Base-by-base conservation (phyloP, 1,284 basidiomycete species). In the Boletus sp. region DNA sequence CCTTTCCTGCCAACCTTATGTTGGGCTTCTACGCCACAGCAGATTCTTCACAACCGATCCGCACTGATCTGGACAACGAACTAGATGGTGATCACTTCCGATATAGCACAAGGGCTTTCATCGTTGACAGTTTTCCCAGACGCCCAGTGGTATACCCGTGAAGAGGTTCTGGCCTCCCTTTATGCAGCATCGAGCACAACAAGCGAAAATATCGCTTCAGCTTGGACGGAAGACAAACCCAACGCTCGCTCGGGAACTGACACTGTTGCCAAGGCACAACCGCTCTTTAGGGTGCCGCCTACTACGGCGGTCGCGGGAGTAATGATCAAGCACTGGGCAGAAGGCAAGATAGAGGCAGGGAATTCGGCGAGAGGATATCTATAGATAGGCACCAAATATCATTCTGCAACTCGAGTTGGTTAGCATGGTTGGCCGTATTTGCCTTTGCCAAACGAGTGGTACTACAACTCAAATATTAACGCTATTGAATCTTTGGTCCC, bases 1-100 rank as follows among this genome's bases (percentile, higher is more conserved):
- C 91, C 7, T 93, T 81, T 69, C 92, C 92, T 12, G 82, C 91
- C 25, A 94, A 86, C 67, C 72, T 95, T 26, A 95, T 96, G 93
- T 78, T 92, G 17, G 94, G 93, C 3, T 94, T 91, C 64, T 94
- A 84, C 60, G 89, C 89, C 5, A 76, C 79, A 38, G 86, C 82
- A 4, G 88, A 91, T 64, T 74, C 84, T 2, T 73, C 77, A 9
- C 75, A 89, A 56, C 77, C 79, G 3, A 86, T 98, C 56, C 80
- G 92, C 10, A 74, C 80, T 10, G 94, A 98, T 68, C 77, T 99
- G 13, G 95, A 98, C 64, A 95, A 96, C 59, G 95, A 99, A 72
- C 80, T 99, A n/a, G 85, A 89, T 64, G 89, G 91, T 88, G 27
- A 19, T 19, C 6, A 14, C 32, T n/a, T 49, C 19, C 47, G 22